These are phyloP conservation scores for Pythium aquatile DNA, from an alignment of 352 stramenopile genomes.

Conservation along the genomic window DNA sequence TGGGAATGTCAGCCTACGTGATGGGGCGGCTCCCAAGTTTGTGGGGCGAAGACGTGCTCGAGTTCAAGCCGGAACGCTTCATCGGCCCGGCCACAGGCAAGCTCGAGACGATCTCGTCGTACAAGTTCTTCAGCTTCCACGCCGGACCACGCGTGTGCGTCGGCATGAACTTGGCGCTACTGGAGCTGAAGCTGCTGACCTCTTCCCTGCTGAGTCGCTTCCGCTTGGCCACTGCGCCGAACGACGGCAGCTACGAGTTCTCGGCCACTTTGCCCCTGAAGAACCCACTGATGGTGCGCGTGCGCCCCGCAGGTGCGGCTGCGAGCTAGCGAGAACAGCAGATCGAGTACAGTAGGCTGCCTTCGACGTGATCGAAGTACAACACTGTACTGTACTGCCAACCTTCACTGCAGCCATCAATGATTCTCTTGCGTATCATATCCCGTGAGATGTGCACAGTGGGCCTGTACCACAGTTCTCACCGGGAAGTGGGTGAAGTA, in stretches of 20 bases:
- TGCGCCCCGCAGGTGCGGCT: not conserved
- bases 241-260: slow-evolving; percentile 18
- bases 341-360: too few species aligned
- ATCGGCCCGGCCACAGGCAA: slow-evolving; percentile 20
- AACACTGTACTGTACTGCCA: too few species aligned
- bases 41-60: slow-evolving; percentile 32
- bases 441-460: too few species aligned
- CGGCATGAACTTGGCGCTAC: slow-evolving; percentile 43
- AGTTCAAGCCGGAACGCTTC: slow-evolving; percentile 39
- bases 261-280: slow-evolving; percentile 11
- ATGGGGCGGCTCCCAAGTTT: slow-evolving; percentile 29
- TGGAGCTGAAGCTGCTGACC: slow-evolving; percentile 45
- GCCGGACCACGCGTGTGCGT: slow-evolving; percentile 39
- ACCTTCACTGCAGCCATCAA: too few species aligned
- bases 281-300: slow-evolving; percentile 11
- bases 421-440: too few species aligned
- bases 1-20: slow-evolving; percentile 29
- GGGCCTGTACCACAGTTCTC: too few species aligned
- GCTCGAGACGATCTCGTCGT: slow-evolving; percentile 28
- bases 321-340: too few species aligned
- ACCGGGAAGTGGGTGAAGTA: too few species aligned
- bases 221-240: slow-evolving; percentile 17
- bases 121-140: slow-evolving; percentile 44
- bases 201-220: slow-evolving; percentile 36
- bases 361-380: too few species aligned